Evolutionary conservation across 1,284 basidiomycete species (phyloP), one percentile per base, ranked within the genome.

Genomic region (Vanrija pseudolonga): DNA sequence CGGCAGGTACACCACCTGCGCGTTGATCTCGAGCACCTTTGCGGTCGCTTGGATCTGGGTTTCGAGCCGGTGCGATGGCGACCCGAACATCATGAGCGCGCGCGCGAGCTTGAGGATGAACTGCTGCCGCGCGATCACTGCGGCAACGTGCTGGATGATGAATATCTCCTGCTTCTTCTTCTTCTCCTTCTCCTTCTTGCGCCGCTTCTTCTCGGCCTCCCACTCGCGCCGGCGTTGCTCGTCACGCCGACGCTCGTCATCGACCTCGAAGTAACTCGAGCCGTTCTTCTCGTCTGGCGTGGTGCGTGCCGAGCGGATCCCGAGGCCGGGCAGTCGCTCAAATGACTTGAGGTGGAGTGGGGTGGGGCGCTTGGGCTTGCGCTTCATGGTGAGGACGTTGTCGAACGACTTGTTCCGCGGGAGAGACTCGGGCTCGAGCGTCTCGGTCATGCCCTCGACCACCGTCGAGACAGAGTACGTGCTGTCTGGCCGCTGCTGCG

Each of bases 61-160:
- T 68, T 88, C 89, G 44, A 95, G 81, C 45, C 91, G 85, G 73
- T 95, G 90, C 2, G 86, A 85, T n/a, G 92, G 91, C 3, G 86
- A 89, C 39, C 90, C 90, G 63, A 93, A 95, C 90, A 93, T 93
- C 90, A 95, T 94, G 80, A 96, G 83, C 8, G 90, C 86, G 44
- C 91, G 83, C 17, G 88, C 83, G 39, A 95, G 83, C 79, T 95
- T 95, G 71, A 94, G 78, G 56, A 96, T 81, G 77, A 95, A 95
- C 62, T 93, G 88, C 72, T 95, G 90, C 18, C 93, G 82, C 65
- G 87, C 84, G 45, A 94, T 80, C 61, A 94, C 87, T 54, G 88
- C 86, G 3, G 90, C 90, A 19, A 94, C 88, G 67, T 94, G 91
- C 64, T 87, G 87, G 38, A 91, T 92, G 62, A 94, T 93, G 71